Base-by-base conservation (phyloP, 1,284 basidiomycete genomes). In the Trichosporon coremiiforme region DNA sequence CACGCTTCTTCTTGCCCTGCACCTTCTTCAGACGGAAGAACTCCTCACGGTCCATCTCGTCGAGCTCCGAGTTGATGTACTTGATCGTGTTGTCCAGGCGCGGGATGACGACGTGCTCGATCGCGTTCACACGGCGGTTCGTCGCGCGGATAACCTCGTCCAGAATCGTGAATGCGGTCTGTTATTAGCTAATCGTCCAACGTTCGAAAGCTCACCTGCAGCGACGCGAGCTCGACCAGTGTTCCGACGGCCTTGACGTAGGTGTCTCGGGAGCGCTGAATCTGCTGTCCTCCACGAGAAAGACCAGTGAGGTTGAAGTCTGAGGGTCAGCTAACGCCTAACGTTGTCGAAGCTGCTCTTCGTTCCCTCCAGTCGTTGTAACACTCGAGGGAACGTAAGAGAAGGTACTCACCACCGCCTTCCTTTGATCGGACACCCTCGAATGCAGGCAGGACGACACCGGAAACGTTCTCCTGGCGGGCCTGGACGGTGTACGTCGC, bases 81-180 rank as follows among this genome's bases (percentile, higher is more conserved):
- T 92, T 93, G 86, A 99, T 94, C 6, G 97, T 99, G 83, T 99
- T 98, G 71, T 98, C 96, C 63, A 99, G 85, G 65, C 91, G 88
- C 13, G 97, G 97, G 70, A 99, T 98, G 78, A 99, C 88, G 75
- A 99, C 91, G 82, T 99, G 94, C 81, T 99, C 97, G 77, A 99
- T 97, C 4, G 97, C 97, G 79, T 99, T 99, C 38, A 99, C 97
- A 74, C 97, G 90, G 62, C 97, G 91, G 83, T 98, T 99, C 33
- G 97, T 99, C 60, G 96, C 94, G 67, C 94, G 90, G 80, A 99
- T 99, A 71, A 99, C 97, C 85, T 99, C 97, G 83, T 99, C 97
- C 31, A 99, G 88, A 75, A 99, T 98, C 68, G 93, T 96, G 86
- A 99, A 99, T 5, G 97, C 97, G 0, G 97, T 98, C 86, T 97